These are phyloP conservation scores for Kalmusia sp. DNA, from an alignment of 2,329 filamentous ascomycete species.

Conservation along the genomic window DNA sequence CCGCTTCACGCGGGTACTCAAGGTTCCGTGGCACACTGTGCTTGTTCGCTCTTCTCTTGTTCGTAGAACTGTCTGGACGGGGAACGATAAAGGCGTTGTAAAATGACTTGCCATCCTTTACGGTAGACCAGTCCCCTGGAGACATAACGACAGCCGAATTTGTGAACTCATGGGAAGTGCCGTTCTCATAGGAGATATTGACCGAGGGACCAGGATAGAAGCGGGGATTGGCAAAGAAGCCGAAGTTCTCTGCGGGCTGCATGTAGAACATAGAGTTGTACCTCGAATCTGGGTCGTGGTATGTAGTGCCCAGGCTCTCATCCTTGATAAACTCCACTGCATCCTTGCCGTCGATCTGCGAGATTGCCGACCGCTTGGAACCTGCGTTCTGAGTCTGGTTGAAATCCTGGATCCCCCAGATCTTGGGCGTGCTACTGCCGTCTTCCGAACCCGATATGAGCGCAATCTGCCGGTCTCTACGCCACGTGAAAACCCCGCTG, in stretches of 20 bases:
- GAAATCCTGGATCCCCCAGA: conserved; percentile 42
- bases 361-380: conserved; percentile 44
- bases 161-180: conserved; percentile 34
- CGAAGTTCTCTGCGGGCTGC: conserved; percentile 38
- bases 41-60: conserved; percentile 33
- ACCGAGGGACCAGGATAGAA: conserved; percentile 41
- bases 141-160: conserved; percentile 40
- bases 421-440: conserved; percentile 35
- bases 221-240: conserved; percentile 38
- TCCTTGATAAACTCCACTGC: conserved; percentile 43
- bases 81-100: conserved; percentile 46
- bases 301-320: conserved; percentile 35
- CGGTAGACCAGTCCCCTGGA: conserved; percentile 31
- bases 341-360: conserved; percentile 46
- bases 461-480: conserved; percentile 35
- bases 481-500: conserved; percentile 44
- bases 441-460: conserved; percentile 41
- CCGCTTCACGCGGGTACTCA: conserved; percentile 36
- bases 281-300: conserved; percentile 51
- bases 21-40: conserved; percentile 34
- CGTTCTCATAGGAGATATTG: conserved; percentile 46
- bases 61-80: conserved; percentile 16
- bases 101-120: conserved; percentile 47
- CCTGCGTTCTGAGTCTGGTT: conserved; percentile 27
- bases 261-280: conserved; percentile 51